A percentile compares a stretch with the other conserved stretches of the same genome.
Evolutionary conservation across 2,329 filamentous ascomycete genomes (phyloP).

Genomic region (Gaeumannomyces sp.): DNA sequence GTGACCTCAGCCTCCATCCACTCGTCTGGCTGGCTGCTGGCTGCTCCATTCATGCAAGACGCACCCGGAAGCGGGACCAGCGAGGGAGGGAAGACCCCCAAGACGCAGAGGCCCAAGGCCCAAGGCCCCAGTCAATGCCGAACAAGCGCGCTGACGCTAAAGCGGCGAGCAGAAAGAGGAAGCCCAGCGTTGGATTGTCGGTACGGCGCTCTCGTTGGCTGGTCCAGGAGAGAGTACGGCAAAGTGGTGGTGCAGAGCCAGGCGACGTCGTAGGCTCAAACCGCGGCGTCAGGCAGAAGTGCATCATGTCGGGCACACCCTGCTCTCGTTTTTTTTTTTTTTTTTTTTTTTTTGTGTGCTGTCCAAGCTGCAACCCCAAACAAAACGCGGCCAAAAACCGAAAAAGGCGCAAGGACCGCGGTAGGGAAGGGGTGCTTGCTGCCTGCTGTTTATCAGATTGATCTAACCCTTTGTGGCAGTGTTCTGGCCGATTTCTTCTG

Average conservation of each 20-base stretch:
- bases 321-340: slow-evolving; percentile 23
- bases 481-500: background rate
- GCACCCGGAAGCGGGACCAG: background rate
- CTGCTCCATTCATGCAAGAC: background rate
- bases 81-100: background rate
- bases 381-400: background rate
- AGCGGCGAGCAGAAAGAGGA: slow-evolving; percentile 22
- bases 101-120: background rate
- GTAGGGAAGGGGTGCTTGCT: background rate
- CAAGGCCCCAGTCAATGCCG: slow-evolving; percentile 13
- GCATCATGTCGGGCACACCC: slow-evolving; percentile 33
- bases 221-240: slow-evolving; percentile 10
- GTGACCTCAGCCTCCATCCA: slow-evolving; percentile 6
- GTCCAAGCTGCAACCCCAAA: slow-evolving; percentile 5
- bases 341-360: slow-evolving; percentile 23
- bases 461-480: background rate
- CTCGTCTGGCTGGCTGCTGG: background rate
- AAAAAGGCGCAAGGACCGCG: slow-evolving; percentile 5
- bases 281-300: slow-evolving; percentile 38
- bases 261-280: background rate
- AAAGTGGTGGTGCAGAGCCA: background rate
- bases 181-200: slow-evolving; percentile 22
- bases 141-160: slow-evolving; percentile 35
- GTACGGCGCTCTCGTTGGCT: slow-evolving; percentile 17
- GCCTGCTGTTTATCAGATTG: background rate